phyloP scores from a whole-genome alignment of 495 filamentous ascomycete genomes.

The Penicillium mononematosum region DNA sequence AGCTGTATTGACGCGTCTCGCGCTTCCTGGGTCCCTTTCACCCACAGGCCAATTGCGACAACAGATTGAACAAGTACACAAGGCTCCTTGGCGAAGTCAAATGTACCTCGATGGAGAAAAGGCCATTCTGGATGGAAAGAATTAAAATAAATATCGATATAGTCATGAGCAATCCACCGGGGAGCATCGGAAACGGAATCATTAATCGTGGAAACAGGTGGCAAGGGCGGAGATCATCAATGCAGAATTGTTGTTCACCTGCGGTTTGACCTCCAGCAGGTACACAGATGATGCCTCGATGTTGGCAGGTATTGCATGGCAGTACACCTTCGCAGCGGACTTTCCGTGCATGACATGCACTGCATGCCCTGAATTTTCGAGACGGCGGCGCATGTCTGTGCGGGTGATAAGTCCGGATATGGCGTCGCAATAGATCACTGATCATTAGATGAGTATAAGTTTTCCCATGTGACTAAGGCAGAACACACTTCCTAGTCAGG shows the following conservation, averaged over 20 bases:
- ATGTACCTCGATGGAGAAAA: slow-evolving; percentile 24
- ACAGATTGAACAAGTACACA: slow-evolving; percentile 25
- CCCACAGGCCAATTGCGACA: slow-evolving; percentile 24
- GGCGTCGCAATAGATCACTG: slow-evolving; percentile 23
- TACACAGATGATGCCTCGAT: slow-evolving; percentile 12
- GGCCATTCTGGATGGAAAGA: slow-evolving; percentile 23
- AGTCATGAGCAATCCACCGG: slow-evolving; percentile 10
- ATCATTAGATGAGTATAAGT: neutral
- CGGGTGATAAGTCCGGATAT: slow-evolving; percentile 18
- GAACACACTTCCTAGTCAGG: slow-evolving; percentile 21
- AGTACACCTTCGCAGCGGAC: slow-evolving; percentile 18
- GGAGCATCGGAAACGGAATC: neutral
- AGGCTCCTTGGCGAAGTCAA: slow-evolving; percentile 16
- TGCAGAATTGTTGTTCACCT: neutral
- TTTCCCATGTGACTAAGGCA: neutral
- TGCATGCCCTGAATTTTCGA: slow-evolving; percentile 16
- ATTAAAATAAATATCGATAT: slow-evolving; percentile 21
- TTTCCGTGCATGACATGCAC: slow-evolving; percentile 19
- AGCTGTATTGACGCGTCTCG: slow-evolving; percentile 16
- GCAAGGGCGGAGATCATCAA: neutral
- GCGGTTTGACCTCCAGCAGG: neutral
- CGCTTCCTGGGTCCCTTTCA: slow-evolving; percentile 11
- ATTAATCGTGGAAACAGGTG: neutral
- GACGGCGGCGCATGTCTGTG: slow-evolving; percentile 5
- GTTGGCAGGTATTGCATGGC: slow-evolving; percentile 21